Evolutionary conservation across 179 eudicot species (phyloP).

Genomic region (Beta corolliflora): DNA sequence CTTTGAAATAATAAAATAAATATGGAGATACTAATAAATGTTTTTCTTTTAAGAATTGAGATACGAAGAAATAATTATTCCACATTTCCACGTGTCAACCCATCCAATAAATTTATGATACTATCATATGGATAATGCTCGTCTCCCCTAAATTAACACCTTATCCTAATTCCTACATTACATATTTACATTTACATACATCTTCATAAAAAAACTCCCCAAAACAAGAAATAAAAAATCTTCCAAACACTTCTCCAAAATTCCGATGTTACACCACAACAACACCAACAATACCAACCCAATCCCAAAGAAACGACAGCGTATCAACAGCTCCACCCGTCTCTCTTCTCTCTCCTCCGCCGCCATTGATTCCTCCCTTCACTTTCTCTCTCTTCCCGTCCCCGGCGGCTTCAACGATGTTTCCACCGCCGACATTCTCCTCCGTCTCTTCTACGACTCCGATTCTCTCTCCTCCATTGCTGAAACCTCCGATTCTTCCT

Average conservation of each 20-base stretch:
- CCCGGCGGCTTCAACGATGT: constrained; percentile 67
- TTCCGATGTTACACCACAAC: constrained; percentile 5
- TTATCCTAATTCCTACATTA: no score
- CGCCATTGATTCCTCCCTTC: constrained; percentile 31
- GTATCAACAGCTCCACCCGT: constrained; percentile 36
- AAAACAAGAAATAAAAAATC: not conserved
- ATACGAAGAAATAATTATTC: no score
- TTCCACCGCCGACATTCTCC: constrained; percentile 72
- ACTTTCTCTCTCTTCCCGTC: constrained; percentile 23
- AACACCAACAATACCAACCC: constrained; percentile 4
- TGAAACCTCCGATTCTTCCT: constrained; percentile 22
- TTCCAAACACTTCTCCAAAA: not conserved
- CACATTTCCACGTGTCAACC: no score
- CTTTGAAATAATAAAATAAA: no score
- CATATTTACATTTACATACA: no score
- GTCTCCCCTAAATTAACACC: no score
- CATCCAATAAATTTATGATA: no score
- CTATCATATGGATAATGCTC: no score
- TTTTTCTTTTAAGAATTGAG: no score
- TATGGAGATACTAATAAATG: no score
- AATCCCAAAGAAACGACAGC: constrained; percentile 53
- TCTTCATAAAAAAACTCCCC: not conserved
- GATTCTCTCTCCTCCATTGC: constrained; percentile 28
- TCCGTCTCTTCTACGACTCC: constrained; percentile 56
- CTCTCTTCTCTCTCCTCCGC: constrained; percentile 39